phyloP scores from a whole-genome alignment of 768 basidiomycete genomes.

The Mycena maculata region DNA sequence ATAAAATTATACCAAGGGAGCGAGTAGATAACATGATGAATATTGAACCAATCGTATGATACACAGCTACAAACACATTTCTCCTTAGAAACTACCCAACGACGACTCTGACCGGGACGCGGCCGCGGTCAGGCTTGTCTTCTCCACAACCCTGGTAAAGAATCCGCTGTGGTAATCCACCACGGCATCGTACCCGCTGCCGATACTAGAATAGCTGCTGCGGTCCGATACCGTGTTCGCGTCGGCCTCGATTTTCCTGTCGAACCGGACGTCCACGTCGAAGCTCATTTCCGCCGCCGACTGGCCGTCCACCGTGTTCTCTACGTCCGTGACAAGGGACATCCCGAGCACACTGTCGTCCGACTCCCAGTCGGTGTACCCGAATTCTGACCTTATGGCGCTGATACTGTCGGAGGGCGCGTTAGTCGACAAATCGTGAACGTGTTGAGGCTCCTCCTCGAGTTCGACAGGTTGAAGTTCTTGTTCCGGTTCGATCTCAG shows the following conservation, averaged over 20 bases:
- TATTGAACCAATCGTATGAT: too few species aligned
- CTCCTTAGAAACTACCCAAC: not conserved
- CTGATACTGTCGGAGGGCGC: not conserved
- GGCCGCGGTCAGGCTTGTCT: not conserved
- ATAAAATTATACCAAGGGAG: conserved; percentile 17
- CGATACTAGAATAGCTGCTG: conserved; percentile 21
- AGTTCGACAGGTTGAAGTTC: not conserved
- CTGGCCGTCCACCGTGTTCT: conserved; percentile 15
- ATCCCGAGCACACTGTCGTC: conserved; percentile 10
- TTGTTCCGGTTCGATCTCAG: conserved; percentile 8
- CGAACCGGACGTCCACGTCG: conserved; percentile 8
- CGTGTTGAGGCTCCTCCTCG: not conserved
- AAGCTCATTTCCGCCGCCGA: conserved; percentile 19
- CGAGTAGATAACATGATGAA: too few species aligned
- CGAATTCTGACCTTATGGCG: conserved; percentile 16
- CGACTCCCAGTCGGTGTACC: conserved; percentile 26
- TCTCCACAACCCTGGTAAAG: not conserved
- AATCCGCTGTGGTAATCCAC: conserved; percentile 1
- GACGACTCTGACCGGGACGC: conserved; percentile 25
- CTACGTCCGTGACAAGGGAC: conserved; percentile 26
- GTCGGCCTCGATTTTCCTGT: not conserved
- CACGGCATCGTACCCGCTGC: conserved; percentile 26
- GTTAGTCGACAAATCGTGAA: not conserved
- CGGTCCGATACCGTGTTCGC: conserved; percentile 1
- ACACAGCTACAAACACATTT: too few species aligned